phyloP scores from a whole-genome alignment of 192 early-diverging fungal species.

The Linderina pennispora region DNA sequence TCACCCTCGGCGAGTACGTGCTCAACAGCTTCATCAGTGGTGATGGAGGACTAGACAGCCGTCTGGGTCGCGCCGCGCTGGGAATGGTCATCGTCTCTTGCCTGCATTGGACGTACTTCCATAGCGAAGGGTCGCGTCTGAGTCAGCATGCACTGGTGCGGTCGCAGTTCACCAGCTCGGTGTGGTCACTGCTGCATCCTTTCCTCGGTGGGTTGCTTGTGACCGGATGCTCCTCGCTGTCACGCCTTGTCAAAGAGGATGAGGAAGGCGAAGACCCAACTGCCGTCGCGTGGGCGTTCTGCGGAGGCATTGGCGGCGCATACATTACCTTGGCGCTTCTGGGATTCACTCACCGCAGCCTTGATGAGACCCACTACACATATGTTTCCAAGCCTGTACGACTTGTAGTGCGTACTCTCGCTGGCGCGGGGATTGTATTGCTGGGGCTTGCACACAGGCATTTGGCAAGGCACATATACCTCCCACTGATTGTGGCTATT shows the following conservation, averaged over 20 bases:
- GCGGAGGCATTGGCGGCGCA: neutral
- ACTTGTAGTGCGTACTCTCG: neutral
- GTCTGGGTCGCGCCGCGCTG: neutral
- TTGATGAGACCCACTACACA: neutral
- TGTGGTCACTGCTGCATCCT: neutral
- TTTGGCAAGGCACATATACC: neutral
- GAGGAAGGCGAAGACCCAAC: neutral
- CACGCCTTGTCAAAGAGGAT: neutral
- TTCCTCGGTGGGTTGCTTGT: neutral
- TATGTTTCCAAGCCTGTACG: neutral
- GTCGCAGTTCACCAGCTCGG: too few species aligned
- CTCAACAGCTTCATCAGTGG: neutral
- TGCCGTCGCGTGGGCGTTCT: neutral
- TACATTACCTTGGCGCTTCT: neutral
- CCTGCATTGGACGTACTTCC: neutral
- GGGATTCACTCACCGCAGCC: neutral
- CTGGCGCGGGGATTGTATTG: neutral
- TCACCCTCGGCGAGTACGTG: slow-evolving; percentile 1
- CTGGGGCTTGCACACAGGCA: neutral
- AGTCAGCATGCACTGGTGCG: neutral
- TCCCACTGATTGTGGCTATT: neutral
- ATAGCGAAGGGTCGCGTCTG: neutral
- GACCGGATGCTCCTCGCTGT: neutral
- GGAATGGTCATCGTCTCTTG: neutral
- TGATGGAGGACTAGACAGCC: neutral